phyloP scores from a whole-genome alignment of 495 filamentous ascomycete genomes.

The Trichoderma reesei region DNA sequence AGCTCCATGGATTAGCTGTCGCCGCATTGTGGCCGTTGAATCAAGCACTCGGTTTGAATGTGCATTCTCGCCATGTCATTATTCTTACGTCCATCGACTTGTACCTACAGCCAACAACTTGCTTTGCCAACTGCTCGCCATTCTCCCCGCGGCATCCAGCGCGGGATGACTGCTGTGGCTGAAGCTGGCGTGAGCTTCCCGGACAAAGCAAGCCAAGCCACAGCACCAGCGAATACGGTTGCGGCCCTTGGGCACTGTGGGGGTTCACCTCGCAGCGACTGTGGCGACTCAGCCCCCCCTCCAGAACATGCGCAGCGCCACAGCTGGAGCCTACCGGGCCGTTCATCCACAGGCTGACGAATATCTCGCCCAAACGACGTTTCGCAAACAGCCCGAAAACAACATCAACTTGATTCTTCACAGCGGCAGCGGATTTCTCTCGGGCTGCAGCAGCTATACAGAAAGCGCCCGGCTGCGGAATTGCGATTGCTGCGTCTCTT shows the following conservation, averaged over 20 bases:
- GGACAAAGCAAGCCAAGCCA: background rate
- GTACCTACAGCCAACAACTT: no score
- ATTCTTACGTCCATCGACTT: no score
- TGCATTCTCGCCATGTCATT: no score
- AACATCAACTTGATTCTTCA: background rate
- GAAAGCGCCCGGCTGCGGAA: background rate
- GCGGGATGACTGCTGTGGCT: no score
- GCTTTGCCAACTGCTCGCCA: no score
- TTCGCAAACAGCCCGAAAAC: slow-evolving; percentile 2
- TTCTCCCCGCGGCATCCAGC: no score
- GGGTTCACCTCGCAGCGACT: background rate
- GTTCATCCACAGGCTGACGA: slow-evolving; percentile 7
- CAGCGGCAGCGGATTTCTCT: background rate
- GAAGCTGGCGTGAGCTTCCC: background rate
- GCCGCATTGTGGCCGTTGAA: no score
- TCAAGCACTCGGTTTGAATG: no score
- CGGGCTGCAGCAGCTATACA: background rate
- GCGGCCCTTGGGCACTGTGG: background rate
- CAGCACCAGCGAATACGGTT: background rate
- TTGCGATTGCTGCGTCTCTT: background rate
- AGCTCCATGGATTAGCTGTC: no score
- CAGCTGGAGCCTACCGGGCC: background rate
- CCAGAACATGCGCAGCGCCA: background rate
- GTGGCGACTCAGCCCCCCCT: slow-evolving; percentile 2
- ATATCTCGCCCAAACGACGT: background rate